These are phyloP conservation scores for Coniferiporia weirii DNA, from an alignment of 1,284 basidiomycete species.

Conservation along the genomic window DNA sequence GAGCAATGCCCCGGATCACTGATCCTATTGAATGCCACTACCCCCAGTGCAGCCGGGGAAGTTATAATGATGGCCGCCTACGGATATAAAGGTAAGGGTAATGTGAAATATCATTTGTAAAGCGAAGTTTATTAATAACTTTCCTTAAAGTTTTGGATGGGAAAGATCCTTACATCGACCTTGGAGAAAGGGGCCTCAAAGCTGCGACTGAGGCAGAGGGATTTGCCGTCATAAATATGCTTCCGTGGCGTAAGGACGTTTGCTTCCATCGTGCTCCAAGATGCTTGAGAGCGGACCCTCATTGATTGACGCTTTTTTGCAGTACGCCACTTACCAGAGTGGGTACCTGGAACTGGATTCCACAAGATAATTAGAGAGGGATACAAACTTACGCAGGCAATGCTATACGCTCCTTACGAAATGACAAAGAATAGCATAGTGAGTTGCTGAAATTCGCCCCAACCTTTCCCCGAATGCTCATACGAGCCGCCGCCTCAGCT, in stretches of 20 bases:
- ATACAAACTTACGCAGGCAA: not conserved
- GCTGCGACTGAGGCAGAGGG: slow-evolving; percentile 15
- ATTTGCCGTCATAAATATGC: slow-evolving; percentile 15
- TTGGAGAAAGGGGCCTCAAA: slow-evolving; percentile 14
- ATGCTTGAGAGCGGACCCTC: too few relatives aligned
- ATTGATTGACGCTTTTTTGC: not conserved
- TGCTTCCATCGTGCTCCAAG: not conserved
- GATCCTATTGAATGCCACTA: not conserved
- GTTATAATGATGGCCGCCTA: slow-evolving; percentile 8
- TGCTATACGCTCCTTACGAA: not conserved
- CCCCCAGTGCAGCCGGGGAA: not conserved
- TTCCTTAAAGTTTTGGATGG: not conserved
- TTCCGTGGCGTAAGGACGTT: slow-evolving; percentile 9
- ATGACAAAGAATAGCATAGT: not conserved
- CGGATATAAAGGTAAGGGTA: slow-evolving; percentile 15
- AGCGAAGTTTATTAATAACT: not conserved
- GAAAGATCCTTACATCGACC: slow-evolving; percentile 10
- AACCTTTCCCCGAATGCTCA: not conserved
- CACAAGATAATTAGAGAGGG: slow-evolving; percentile 7
- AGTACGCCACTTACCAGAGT: slow-evolving; percentile 21
- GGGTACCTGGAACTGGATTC: slow-evolving; percentile 19
- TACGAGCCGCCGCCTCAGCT: not conserved
- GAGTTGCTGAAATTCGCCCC: not conserved
- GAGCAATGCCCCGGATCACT: not conserved
- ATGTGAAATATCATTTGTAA: not conserved